Evolutionary conservation across 306 rosid genomes (phyloP).

Genomic region (Cucurbita moschata): DNA sequence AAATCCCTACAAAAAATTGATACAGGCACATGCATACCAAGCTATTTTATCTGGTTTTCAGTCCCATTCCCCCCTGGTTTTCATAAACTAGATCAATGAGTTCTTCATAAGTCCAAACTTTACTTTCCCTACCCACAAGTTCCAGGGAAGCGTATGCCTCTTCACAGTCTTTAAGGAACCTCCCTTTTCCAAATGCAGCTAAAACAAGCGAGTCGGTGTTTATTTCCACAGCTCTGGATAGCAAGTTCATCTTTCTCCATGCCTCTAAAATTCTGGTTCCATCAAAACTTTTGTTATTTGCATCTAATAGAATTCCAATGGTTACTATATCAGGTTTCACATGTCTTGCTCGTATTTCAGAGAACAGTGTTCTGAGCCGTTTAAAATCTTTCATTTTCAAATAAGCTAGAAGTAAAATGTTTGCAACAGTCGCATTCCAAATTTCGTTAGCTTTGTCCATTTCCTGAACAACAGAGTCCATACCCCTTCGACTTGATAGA

Average conservation of each 20-base stretch:
- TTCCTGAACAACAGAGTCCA: constrained; percentile 32
- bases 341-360: constrained; percentile 18
- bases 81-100: constrained; percentile 35
- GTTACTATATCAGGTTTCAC: constrained; percentile 45
- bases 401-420: constrained; percentile 43
- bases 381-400: constrained; percentile 61
- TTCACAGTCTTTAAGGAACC: constrained; percentile 44
- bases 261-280: constrained; percentile 24
- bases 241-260: constrained; percentile 45
- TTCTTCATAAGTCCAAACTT: constrained; percentile 35
- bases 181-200: constrained; percentile 60
- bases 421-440: constrained; percentile 40
- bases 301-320: constrained; percentile 50
- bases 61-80: not conserved
- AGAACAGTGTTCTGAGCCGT: constrained; percentile 31
- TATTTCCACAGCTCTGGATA: constrained; percentile 34
- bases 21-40: not conserved
- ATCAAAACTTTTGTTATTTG: constrained; percentile 38
- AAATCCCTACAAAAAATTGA: not conserved
- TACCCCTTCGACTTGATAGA: constrained; percentile 50
- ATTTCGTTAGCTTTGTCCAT: constrained; percentile 28
- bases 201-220: constrained; percentile 56
- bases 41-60: not conserved
- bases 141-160: constrained; percentile 32
- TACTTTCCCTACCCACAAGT: constrained; percentile 28